phyloP scores from a whole-genome alignment of 768 basidiomycete species.

The Mycena venus region DNA sequence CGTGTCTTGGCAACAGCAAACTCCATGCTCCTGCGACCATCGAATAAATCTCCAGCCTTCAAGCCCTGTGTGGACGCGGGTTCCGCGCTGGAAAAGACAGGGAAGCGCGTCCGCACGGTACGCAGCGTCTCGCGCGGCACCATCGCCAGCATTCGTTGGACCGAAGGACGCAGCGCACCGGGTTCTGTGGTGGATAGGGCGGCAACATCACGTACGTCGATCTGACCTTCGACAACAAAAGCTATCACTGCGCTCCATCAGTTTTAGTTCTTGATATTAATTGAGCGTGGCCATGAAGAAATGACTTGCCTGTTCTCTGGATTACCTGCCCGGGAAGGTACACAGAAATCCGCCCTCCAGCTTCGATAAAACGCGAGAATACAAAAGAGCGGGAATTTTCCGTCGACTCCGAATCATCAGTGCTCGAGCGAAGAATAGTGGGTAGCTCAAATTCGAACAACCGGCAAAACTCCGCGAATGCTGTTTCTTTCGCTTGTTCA shows the following conservation, averaged over 20 bases:
- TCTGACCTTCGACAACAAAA: background rate
- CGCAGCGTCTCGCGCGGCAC: slow-evolving; percentile 16
- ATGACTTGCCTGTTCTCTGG: background rate
- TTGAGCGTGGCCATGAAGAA: background rate
- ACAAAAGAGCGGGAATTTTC: no score
- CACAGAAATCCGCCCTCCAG: background rate
- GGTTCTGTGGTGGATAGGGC: background rate
- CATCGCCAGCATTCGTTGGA: background rate
- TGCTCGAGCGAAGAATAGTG: background rate
- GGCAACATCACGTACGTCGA: background rate
- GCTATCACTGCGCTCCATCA: background rate
- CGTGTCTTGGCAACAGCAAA: background rate
- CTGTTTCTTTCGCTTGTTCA: background rate
- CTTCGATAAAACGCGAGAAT: background rate
- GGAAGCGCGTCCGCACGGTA: background rate
- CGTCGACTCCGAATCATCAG: background rate
- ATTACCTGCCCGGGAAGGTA: background rate
- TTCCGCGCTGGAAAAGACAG: background rate
- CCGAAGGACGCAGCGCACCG: background rate
- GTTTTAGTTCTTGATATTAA: no score
- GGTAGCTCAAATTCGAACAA: background rate
- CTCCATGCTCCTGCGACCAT: background rate
- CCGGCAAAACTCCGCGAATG: background rate
- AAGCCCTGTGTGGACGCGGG: background rate
- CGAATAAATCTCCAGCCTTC: background rate